Evolutionary conservation across 2,329 filamentous ascomycete genomes (phyloP), one percentile per base, ranked within the genome.

Genomic region (Lithohypha guttulata): DNA sequence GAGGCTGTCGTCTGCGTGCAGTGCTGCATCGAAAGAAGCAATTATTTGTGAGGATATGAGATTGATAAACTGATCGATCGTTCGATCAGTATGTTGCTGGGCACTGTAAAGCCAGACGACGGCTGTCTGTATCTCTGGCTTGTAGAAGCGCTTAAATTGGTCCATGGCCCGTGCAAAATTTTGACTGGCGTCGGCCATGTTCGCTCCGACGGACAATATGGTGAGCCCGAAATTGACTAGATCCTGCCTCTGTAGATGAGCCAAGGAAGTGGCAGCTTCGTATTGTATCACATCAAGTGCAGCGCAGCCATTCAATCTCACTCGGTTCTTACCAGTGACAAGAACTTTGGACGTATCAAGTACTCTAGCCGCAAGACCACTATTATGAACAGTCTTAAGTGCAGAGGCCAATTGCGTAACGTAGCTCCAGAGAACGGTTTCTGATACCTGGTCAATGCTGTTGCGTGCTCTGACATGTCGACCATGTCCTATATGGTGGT

Each of bases 381-480:
- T 75, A 9, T 72, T 70, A 56, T 98, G 91, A 26, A 98, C 89
- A 0, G 82, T 74, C 55, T 84, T 89, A 23, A 98, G 66, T 1
- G 84, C 91, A 48, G 82, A 91, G 26, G 85, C 79, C 45, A 98
- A 80, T 59, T 98, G 91, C 4, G 87, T 81, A 44, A 95, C 77
- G 57, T 96, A 98, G 30, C 78, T 77, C 91, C 91, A 98, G 2
- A 98, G 62, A 1, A 84, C 70, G 41, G 78, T 75, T 59, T 96
- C 89, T 2, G 75, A 61, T 15, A 86, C 54, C 62, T 73, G 52
- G 59, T 63, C 51, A 57, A 67, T 42, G 65, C 66, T 61, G 19
- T 58, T 57, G 41, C 69, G 58, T 59, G 60, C 56, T 61, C 60
- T 48, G 56, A 58, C 54, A 31, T 61, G 62, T 22, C 63, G 57